Evolutionary conservation across 2,329 filamentous ascomycete genomes (phyloP).

Genomic region (Colletotrichum orbiculare): DNA sequence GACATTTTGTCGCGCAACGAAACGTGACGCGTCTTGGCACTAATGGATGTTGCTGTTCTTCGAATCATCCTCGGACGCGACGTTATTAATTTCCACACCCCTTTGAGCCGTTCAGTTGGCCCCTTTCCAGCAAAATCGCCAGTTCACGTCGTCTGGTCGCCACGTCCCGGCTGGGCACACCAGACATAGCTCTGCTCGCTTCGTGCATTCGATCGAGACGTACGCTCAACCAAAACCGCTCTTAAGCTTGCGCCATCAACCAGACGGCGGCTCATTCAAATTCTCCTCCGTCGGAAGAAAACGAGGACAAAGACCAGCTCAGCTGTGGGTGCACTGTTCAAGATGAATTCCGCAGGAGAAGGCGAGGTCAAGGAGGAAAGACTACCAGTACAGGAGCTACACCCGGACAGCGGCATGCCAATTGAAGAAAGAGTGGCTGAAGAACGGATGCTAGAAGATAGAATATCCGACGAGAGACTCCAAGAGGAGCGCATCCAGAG

Average conservation of each 20-base stretch:
- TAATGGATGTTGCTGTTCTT: no score
- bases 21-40: constrained; percentile 30
- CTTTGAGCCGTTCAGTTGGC: no score
- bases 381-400: constrained; percentile 19
- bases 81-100: no score
- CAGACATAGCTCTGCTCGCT: neutral
- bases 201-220: neutral
- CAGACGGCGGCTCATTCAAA: no score
- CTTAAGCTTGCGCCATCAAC: no score
- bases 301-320: neutral
- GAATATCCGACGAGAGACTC: constrained; percentile 22
- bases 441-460: constrained; percentile 28
- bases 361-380: constrained; percentile 29
- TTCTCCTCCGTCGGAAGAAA: no score
- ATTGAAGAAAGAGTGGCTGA: constrained; percentile 1
- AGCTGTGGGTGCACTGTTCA: neutral
- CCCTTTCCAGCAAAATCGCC: neutral
- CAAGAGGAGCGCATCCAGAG: constrained; percentile 31
- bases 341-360: constrained; percentile 30
- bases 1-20: constrained; percentile 15
- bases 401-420: constrained; percentile 2
- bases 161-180: no score
- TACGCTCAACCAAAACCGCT: no score
- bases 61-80: no score
- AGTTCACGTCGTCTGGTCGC: neutral